Percentiles rank a stretch among this genome's conserved stretches.
These are phyloP conservation scores for Solanum gracilifrons DNA, from an alignment of 257 asterid species.

Conservation along the genomic window DNA sequence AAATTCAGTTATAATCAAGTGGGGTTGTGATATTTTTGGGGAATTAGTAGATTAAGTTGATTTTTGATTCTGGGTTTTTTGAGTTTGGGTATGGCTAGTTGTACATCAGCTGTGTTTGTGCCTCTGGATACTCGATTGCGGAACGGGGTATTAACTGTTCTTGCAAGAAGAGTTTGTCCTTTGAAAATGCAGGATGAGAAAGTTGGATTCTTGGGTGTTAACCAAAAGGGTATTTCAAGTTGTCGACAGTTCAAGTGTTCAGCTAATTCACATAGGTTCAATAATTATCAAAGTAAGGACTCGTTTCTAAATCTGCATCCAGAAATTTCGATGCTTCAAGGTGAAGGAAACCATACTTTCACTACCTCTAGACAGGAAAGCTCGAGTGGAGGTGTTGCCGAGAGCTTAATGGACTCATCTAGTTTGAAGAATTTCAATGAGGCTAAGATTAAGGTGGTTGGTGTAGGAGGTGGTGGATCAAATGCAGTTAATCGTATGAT, in stretches of 20 bases:
- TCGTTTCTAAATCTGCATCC: conserved; percentile 77
- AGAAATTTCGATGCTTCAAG: conserved; percentile 73
- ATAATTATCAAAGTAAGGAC: conserved; percentile 47
- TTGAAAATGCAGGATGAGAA: conserved; percentile 41
- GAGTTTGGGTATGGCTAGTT: conserved; percentile 37
- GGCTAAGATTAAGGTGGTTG: conserved; percentile 92
- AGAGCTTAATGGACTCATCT: conserved; percentile 39
- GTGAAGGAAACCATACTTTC: conserved; percentile 36
- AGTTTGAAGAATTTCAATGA: conserved; percentile 42
- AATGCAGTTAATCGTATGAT: conserved; percentile 97
- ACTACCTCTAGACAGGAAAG: conserved; percentile 40
- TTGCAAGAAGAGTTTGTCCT: conserved; percentile 35
- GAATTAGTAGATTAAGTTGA: not conserved
- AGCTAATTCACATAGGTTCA: conserved; percentile 28
- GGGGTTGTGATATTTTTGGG: not conserved
- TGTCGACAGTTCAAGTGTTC: conserved; percentile 44
- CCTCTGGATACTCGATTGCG: conserved; percentile 43
- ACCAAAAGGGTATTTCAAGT: conserved; percentile 21
- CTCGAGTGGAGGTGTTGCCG: conserved; percentile 37
- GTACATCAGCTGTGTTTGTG: conserved; percentile 42
- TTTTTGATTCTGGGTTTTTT: not conserved
- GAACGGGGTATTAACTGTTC: conserved; percentile 31
- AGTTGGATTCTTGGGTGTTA: conserved; percentile 19
- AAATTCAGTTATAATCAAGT: not conserved
- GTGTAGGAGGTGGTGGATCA: conserved; percentile 98